Base-by-base conservation (phyloP, 192 early-diverging fungal genomes). In the Geranomyces michiganensis region DNA sequence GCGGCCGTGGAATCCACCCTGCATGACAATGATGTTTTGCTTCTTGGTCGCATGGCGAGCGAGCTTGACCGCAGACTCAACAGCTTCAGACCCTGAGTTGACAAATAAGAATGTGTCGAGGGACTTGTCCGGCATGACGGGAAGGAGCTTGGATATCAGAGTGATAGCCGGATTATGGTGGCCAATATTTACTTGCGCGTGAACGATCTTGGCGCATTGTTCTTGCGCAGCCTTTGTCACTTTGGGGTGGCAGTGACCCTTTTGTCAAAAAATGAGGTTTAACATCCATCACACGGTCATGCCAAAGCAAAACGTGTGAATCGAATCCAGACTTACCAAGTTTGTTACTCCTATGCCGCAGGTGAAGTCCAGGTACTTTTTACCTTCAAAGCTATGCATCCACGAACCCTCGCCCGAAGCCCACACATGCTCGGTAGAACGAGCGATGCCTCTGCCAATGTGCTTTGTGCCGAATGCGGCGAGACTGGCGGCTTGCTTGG, bases 1-100 rank as follows among this genome's bases (percentile, higher is more conserved):
- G 14, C 68, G 30, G 13, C 68, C 68, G 44, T 70, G 68, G 32
- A 70, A 70, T 22, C 33, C 68, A 1, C 68, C 68, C 68, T 70
- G 68, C 68, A 70, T 70, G 24, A 70, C 68, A 15, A 70, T 70
- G 36, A 70, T 36, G 43, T 70, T 70, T 46, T 70, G 68, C 56
- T 70, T 70, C 41, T 61, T 61, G 17, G 68, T 70, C 17, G 68
- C 55, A 33, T 70, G 68, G 13, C 68, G 15, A n/a, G 68, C 68
- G 21, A 70, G 68, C 24, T 70, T 70, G 14, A 70, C 26, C 0
- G 68, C 53, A n/a, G 55, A 36, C 56, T 70, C 68, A 9, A 46
- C 33, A 14, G 68, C 68, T 26, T 70, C 68, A 0, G 68, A 70
- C 10, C 68, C 68, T 22, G 68, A 70, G 43, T 70, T 70, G 53